Evolutionary conservation across 768 basidiomycete species (phyloP).

Genomic region (Filobasidium floriforme): DNA sequence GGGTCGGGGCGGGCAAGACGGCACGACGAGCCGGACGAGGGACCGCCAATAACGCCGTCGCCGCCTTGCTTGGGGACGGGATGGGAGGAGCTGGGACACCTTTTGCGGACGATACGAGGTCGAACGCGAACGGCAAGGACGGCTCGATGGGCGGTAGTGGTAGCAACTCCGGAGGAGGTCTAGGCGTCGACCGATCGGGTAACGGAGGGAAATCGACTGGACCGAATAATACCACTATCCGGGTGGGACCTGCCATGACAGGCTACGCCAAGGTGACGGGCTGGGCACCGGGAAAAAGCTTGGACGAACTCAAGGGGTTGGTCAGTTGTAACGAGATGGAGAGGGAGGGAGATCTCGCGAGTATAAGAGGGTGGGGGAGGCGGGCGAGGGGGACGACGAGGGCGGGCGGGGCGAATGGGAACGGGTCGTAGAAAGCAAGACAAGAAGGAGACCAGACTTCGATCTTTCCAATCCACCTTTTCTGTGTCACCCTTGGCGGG

Average conservation of each 20-base stretch:
- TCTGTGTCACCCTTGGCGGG: not conserved
- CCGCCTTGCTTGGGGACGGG: not conserved
- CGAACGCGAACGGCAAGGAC: not conserved
- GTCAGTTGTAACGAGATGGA: slow-evolving; percentile 22
- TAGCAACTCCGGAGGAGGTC: not conserved
- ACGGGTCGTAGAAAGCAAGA: not conserved
- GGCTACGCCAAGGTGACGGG: slow-evolving; percentile 24
- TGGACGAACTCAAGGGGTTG: slow-evolving; percentile 22
- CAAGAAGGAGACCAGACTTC: not conserved
- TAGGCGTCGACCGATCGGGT: not conserved
- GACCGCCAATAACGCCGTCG: slow-evolving; percentile 1
- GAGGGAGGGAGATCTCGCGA: slow-evolving; percentile 22
- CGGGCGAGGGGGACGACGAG: slow-evolving; percentile 17
- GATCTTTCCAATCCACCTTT: not conserved
- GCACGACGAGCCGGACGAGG: slow-evolving; percentile 17
- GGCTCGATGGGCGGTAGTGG: slow-evolving; percentile 1
- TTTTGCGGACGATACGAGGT: not conserved
- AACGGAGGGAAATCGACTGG: slow-evolving; percentile 2
- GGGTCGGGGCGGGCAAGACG: slow-evolving; percentile 14
- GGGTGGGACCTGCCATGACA: slow-evolving; percentile 17
- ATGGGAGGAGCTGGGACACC: slow-evolving; percentile 1
- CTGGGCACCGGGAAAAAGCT: slow-evolving; percentile 21
- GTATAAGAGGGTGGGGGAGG: slow-evolving; percentile 23
- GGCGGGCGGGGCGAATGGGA: slow-evolving; percentile 9
- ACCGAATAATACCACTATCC: slow-evolving; percentile 15